These are phyloP conservation scores for Conticribra guillardii DNA, from an alignment of 108 stramenopile species.

Conservation along the genomic window DNA sequence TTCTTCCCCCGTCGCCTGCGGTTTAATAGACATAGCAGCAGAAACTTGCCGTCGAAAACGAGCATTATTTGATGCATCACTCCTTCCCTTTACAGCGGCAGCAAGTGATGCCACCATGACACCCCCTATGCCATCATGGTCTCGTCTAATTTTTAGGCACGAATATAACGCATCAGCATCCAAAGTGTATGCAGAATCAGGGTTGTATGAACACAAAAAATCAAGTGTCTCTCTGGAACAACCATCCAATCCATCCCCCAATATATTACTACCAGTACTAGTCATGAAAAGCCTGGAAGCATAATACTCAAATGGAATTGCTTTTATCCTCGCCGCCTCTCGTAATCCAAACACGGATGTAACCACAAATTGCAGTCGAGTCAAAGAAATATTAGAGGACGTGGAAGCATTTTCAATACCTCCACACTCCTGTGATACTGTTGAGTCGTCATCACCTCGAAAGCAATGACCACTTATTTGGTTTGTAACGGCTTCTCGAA, in stretches of 20 bases:
- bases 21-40: constrained; percentile 40
- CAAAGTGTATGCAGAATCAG: constrained; percentile 60
- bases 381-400: constrained; percentile 64
- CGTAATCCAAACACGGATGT: constrained; percentile 73
- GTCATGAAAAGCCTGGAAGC: constrained; percentile 65
- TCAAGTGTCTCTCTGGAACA: constrained; percentile 75
- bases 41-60: constrained; percentile 21
- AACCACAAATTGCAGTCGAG: constrained; percentile 77
- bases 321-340: constrained; percentile 70
- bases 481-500: constrained; percentile 37
- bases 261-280: constrained; percentile 64
- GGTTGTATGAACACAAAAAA: constrained; percentile 75
- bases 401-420: constrained; percentile 67
- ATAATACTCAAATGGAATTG: constrained; percentile 52
- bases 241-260: constrained; percentile 76
- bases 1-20: constrained; percentile 11
- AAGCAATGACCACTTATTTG: constrained; percentile 49
- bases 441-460: constrained; percentile 39
- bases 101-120: constrained; percentile 46
- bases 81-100: constrained; percentile 27
- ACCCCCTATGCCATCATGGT: constrained; percentile 31
- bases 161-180: constrained; percentile 51
- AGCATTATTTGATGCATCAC: constrained; percentile 11
- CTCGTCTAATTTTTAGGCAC: constrained; percentile 28
- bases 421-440: constrained; percentile 51